Percentiles rank a stretch among this genome's conserved stretches.
These are phyloP conservation scores for Alternaria solani DNA, from an alignment of 2,329 filamentous ascomycete genomes.

Conservation along the genomic window DNA sequence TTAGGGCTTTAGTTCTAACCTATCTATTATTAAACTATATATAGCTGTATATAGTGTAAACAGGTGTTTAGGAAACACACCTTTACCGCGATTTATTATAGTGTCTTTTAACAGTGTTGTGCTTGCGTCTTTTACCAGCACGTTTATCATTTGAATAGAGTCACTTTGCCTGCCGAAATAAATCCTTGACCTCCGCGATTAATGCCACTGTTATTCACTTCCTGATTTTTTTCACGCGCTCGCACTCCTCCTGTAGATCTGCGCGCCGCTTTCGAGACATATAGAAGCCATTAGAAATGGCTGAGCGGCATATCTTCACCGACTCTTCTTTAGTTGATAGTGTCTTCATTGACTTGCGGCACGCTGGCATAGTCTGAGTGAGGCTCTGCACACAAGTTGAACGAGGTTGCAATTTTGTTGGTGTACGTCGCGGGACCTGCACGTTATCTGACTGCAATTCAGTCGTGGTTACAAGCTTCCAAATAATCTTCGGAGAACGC, in stretches of 20 bases:
- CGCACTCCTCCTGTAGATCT: neutral
- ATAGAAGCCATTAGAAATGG: neutral
- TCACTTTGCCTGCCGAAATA: neutral
- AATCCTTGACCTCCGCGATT: neutral
- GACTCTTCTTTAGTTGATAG: neutral
- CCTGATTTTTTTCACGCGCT: neutral
- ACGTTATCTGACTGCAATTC: constrained; percentile 31
- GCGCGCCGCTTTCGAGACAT: constrained; percentile 5
- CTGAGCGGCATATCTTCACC: too few species aligned
- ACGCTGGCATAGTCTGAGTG: neutral
- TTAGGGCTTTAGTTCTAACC: too few species aligned
- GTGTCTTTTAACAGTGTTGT: too few species aligned
- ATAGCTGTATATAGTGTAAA: too few species aligned
- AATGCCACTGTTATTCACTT: neutral
- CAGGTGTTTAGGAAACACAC: too few species aligned
- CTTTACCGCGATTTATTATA: too few species aligned
- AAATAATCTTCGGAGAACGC: constrained; percentile 13
- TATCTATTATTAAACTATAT: too few species aligned
- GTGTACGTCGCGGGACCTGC: constrained; percentile 18
- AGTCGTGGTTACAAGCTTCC: constrained; percentile 13
- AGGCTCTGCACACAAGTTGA: neutral
- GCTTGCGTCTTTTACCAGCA: too few species aligned
- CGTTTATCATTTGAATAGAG: too few species aligned
- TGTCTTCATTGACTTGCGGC: neutral
- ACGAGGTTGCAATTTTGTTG: neutral